Conservation (phyloP, 306 rosid species). For the Prunus mongolica region DNA sequence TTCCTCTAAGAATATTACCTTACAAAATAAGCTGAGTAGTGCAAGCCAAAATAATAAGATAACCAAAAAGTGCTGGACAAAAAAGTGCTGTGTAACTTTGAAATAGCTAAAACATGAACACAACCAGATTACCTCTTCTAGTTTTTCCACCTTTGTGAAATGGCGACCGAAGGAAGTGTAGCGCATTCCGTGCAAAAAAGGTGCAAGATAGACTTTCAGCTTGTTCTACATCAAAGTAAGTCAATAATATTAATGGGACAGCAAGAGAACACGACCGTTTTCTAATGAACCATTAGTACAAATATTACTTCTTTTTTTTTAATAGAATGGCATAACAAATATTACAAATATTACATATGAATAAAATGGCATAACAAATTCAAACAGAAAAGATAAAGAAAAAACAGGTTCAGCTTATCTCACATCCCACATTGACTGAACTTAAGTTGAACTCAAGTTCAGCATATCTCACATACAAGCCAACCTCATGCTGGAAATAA, state of each 20-base stretch:
- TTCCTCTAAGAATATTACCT: background rate
- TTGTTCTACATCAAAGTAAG: slow-evolving; percentile 54
- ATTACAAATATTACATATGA: background rate
- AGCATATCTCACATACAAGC: background rate
- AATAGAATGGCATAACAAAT: background rate
- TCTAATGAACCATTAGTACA: background rate
- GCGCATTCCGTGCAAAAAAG: slow-evolving; percentile 74
- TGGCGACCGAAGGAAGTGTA: slow-evolving; percentile 95
- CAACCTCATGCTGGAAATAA: background rate
- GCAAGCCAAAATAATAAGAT: background rate
- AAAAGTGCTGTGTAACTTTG: background rate
- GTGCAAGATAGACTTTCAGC: slow-evolving; percentile 71
- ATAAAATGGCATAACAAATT: background rate
- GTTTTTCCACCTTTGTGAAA: slow-evolving; percentile 80
- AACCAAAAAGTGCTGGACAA: background rate
- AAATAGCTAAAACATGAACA: slow-evolving; percentile 16
- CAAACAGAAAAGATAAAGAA: background rate
- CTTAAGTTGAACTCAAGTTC: background rate
- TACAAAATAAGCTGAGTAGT: background rate
- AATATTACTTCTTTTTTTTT: background rate
- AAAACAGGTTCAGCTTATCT: background rate
- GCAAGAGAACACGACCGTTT: background rate
- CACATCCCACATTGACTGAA: background rate
- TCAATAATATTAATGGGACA: slow-evolving; percentile 11
- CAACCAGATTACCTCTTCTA: slow-evolving; percentile 63